Evolutionary conservation across 2,329 filamentous ascomycete genomes (phyloP), one percentile per base, ranked within the genome.

Genomic region (Claviceps purpurea): DNA sequence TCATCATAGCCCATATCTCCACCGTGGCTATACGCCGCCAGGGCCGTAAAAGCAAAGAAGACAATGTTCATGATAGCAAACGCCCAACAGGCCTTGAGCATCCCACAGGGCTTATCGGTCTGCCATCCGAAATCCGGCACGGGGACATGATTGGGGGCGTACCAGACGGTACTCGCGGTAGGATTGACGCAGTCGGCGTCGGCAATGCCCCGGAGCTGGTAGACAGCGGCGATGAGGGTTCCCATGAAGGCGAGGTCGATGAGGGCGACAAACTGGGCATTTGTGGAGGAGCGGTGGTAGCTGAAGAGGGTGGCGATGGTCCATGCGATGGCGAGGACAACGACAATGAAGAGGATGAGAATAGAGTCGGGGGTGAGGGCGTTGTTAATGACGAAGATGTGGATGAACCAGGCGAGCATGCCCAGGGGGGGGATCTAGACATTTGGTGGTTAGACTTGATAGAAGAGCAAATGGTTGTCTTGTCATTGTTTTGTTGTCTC

Each of bases 1-100:
- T 63, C 61, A 40, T 62, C 65, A 59, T 73, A 71, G 45, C 67
- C 62, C 58, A 76, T 72, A 60, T 74, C 73, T 55, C 73, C 73
- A 64, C 70, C 84, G 67, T 72, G 77, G 58, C 74, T 65, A 57
- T 73, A 77, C 26, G 89, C 88, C 44, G 93, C 73, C 30, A 91
- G 69, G 50, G 81, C 78, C 3, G 88, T 93, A 63, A 85, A 73
- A 65, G 85, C 83, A 70, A 95, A 95, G 65, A 90, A 84, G 57
- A 93, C 72, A 58, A 74, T 73, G 66, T 93, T 87, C 77, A 96
- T 94, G 66, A 97, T 96, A 48, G 80, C 89, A 59, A 96, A 83
- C 2, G 89, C 91, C 70, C 89, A 97, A 58, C 75, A 78, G 1
- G 90, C 85, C 78, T 96, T 97, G 63, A 95, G 79, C 88, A 96